Evolutionary conservation across 345 rosid genomes (phyloP), one percentile per base, ranked within the genome.

Genomic region (Diplotaxis tenuifolia): DNA sequence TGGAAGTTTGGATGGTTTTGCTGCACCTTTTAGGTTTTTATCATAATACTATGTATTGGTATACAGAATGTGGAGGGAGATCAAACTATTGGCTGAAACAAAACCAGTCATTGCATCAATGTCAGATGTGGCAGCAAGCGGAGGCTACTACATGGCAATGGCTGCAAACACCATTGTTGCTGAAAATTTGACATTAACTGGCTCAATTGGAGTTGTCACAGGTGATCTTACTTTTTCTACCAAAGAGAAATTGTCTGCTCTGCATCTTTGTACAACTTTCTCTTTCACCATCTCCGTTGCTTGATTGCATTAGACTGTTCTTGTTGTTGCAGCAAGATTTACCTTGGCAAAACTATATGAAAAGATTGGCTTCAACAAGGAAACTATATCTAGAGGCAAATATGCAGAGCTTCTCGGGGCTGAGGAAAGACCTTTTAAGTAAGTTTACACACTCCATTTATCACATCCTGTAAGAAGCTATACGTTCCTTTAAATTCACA

Each of bases 81-180:
- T 90, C 76, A 86, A 81, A 80, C 90, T 90, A 57, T 76, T 93
- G 80, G 91, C 96, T 67, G 88, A 71, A 82, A 82, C 85, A 70
- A 93, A 86, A 74, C 98, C 96, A 1, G 98, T 90, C 63, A 76
- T 93, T 63, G 96, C 98, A 62, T 90, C 98, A 56, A 93, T 90
- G 98, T 78, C 88, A 75, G 96, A 93, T 81, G 90, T 93, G 40
- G 98, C 98, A 72, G 98, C 93, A 34, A 93, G 96, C 75, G 98
- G 98, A 78, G 98, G 98, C 65, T 93, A 93, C 81, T 93, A 93
- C 80, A 93, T 93, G 96, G 97, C 98, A 38, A 91, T 94, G 97
- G 97, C 90, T 62, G 86, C 96, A 53, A 86, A 74, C 42, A 42
- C 88, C 62, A 84, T 93, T 47, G 84, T 88, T 76, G 96, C 96